phyloP scores from a whole-genome alignment of 208 protist genomes.

The Wallacemonas sp. region DNA sequence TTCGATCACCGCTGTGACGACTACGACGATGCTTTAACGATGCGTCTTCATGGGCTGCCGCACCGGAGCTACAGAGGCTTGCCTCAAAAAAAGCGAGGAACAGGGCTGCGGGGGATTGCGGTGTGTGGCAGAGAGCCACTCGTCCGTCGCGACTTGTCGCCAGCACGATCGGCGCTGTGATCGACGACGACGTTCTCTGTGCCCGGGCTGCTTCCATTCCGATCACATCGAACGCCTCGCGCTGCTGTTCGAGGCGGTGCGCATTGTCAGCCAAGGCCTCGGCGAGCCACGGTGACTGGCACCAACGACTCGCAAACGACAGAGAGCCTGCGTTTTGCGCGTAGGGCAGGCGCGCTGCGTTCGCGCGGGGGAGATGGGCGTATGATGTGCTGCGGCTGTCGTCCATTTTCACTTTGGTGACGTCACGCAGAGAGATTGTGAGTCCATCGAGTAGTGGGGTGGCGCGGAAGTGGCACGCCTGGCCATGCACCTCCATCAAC shows the following conservation, averaged over 20 bases:
- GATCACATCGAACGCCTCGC: neutral
- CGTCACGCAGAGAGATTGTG: neutral
- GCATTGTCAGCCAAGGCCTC: neutral
- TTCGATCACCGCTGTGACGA: too few species aligned
- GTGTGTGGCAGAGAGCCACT: neutral
- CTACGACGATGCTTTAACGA: too few species aligned
- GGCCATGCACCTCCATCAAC: neutral
- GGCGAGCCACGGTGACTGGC: slow-evolving; percentile 5
- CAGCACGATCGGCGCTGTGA: neutral
- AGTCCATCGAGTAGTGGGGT: neutral
- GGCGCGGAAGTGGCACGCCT: neutral
- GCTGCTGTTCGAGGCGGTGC: neutral
- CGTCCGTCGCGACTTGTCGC: neutral
- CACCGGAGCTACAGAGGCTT: neutral
- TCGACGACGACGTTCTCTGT: neutral
- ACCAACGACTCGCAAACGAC: neutral
- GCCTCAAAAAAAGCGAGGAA: neutral
- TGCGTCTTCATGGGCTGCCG: too few species aligned
- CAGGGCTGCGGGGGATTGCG: neutral
- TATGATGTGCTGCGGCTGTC: too few species aligned
- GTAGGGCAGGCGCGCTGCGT: neutral
- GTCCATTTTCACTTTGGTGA: neutral
- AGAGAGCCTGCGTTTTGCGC: neutral
- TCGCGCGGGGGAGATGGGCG: neutral
- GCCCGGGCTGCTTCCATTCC: neutral